Evolutionary conservation across 257 asterid genomes (phyloP).

Genomic region (Capsicum chinense): DNA sequence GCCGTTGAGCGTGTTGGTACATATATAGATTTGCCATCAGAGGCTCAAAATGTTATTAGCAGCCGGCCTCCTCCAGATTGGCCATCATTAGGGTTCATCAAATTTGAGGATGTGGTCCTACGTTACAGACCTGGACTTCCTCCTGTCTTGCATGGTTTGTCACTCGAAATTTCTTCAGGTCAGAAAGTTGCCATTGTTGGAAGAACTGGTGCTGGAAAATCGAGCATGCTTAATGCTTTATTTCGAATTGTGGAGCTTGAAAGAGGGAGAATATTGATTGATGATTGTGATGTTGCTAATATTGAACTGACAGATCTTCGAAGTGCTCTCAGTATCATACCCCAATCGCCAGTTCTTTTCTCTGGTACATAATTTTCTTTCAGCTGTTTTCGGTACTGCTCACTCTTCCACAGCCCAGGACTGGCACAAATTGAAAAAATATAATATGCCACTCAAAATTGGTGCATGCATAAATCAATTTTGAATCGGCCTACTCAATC

Average conservation of each 20-base stretch:
- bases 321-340: conserved; percentile 70
- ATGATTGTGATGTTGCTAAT: conserved; percentile 58
- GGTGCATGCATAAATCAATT: not conserved
- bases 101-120: conserved; percentile 61
- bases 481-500: not conserved
- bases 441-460: not conserved
- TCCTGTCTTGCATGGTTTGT: conserved; percentile 60
- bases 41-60: conserved; percentile 64
- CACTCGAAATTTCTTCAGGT: conserved; percentile 56
- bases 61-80: conserved; percentile 65
- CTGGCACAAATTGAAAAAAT: not conserved
- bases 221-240: conserved; percentile 83
- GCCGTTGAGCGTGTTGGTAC: conserved; percentile 84
- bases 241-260: conserved; percentile 79
- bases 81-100: conserved; percentile 66
- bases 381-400: not conserved
- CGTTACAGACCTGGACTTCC: conserved; percentile 76
- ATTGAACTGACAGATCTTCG: conserved; percentile 73
- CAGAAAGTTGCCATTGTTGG: conserved; percentile 85
- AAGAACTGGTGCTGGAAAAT: conserved; percentile 87
- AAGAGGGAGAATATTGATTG: conserved; percentile 68
- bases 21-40: conserved; percentile 76
- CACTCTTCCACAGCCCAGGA: not conserved
- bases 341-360: conserved; percentile 85
- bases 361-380: conserved; percentile 49